Percentiles rank a stretch among this genome's conserved stretches.
These are phyloP conservation scores for Boeremia lycopersici DNA, from an alignment of 2,329 filamentous ascomycete genomes.

Conservation along the genomic window DNA sequence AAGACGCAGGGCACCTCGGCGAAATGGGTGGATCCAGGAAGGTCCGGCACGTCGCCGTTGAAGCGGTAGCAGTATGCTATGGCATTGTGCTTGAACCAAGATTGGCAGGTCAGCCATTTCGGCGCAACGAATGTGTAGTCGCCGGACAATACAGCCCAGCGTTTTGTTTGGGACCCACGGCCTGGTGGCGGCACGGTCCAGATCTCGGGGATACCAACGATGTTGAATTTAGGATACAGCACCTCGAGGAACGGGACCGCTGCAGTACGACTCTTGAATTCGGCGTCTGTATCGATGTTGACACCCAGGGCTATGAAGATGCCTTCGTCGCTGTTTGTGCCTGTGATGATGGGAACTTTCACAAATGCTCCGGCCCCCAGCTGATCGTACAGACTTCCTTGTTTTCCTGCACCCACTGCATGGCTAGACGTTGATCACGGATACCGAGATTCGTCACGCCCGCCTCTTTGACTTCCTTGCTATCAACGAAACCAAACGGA, in stretches of 20 bases:
- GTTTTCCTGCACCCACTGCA: conserved; percentile 59
- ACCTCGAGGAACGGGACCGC: too few species aligned
- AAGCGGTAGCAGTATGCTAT: neutral
- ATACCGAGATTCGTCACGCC: conserved; percentile 55
- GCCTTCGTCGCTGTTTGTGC: neutral
- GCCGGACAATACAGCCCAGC: neutral
- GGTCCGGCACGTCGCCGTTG: neutral
- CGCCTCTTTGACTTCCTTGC: conserved; percentile 11
- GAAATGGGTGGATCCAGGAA: neutral
- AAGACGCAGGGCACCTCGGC: neutral
- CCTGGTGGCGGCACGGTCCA: too few species aligned
- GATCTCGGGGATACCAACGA: too few species aligned
- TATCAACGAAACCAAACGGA: conserved; percentile 42
- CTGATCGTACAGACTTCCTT: neutral
- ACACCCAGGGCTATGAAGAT: too few species aligned
- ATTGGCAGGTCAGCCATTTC: neutral
- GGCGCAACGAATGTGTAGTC: neutral
- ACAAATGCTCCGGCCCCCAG: neutral
- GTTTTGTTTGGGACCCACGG: too few species aligned
- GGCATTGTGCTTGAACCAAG: neutral
- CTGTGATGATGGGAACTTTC: neutral
- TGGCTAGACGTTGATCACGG: conserved; percentile 58
- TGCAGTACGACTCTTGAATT: too few species aligned
- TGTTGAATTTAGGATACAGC: too few species aligned
- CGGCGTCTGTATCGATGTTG: too few species aligned